phyloP scores from a whole-genome alignment of 129 eudicot genomes.

The Pittosporum tobira region DNA sequence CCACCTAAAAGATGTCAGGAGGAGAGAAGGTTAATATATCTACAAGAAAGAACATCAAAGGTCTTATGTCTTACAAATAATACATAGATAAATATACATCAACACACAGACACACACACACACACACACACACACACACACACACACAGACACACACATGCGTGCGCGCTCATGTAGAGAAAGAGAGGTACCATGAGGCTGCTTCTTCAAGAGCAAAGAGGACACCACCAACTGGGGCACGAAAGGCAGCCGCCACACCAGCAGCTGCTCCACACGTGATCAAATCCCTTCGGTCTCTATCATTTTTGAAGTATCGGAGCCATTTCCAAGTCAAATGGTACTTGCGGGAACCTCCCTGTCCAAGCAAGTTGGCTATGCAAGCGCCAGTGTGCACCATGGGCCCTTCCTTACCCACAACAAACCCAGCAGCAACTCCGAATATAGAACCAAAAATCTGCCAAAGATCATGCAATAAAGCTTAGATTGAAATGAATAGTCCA shows the following conservation, averaged over 20 bases:
- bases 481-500: neutral
- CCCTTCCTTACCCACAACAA: conserved; percentile 98
- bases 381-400: conserved; percentile 99
- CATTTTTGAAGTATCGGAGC: conserved; percentile 90
- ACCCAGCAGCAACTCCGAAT: conserved; percentile 93
- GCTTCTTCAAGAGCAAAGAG: conserved; percentile 98
- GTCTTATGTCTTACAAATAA: neutral
- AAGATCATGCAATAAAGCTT: neutral
- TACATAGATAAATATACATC: neutral
- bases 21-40: neutral
- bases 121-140: neutral
- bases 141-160: conserved; percentile 4
- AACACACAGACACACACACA: neutral
- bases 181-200: conserved; percentile 70
- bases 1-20: conserved; percentile 56
- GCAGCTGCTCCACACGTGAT: conserved; percentile 99
- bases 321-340: conserved; percentile 89
- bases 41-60: neutral
- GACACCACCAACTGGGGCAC: conserved; percentile 98
- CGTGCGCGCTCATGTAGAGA: conserved; percentile 10
- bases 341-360: conserved; percentile 96
- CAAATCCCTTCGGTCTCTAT: conserved; percentile 84
- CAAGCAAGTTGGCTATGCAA: conserved; percentile 91
- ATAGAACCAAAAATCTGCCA: conserved; percentile 83
- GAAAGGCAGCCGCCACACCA: conserved; percentile 98